Evolutionary conservation across 139 green algal genomes (phyloP).

Genomic region (Mesotaenium endlicherianum): DNA sequence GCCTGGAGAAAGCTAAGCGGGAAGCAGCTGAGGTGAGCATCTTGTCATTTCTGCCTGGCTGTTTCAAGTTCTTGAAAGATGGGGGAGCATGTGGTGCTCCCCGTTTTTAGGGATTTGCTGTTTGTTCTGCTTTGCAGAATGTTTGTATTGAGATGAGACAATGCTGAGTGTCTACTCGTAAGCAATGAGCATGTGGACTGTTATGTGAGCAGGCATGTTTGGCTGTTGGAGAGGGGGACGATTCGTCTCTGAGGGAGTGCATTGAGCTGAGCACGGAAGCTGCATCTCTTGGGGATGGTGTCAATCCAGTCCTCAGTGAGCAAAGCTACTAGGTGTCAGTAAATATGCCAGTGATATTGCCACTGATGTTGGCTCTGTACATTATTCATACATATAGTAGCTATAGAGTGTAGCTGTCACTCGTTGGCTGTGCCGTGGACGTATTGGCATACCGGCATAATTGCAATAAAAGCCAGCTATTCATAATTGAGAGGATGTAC

Average conservation of each 20-base stretch:
- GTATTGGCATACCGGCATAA: too few species aligned
- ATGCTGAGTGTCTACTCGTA: not conserved
- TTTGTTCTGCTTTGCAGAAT: not conserved
- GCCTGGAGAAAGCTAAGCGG: constrained; percentile 8
- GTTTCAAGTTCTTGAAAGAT: too few species aligned
- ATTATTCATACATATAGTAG: too few species aligned
- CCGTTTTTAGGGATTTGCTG: not conserved
- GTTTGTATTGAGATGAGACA: not conserved
- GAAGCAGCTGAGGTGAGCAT: constrained; percentile 24
- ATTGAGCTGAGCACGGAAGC: constrained; percentile 39
- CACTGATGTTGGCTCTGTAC: too few species aligned
- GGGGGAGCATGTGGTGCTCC: not conserved
- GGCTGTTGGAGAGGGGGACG: constrained; percentile 20
- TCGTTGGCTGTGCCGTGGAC: too few species aligned
- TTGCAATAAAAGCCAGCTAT: too few species aligned
- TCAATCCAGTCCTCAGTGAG: constrained; percentile 17
- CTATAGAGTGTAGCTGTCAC: too few species aligned
- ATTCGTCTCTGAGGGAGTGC: constrained; percentile 17
- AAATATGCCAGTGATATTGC: too few species aligned
- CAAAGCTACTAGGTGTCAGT: constrained; percentile 36
- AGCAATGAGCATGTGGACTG: not conserved
- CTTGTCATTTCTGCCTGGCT: not conserved
- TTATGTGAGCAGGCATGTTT: constrained; percentile 26
- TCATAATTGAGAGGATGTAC: too few species aligned
- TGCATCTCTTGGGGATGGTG: constrained; percentile 11